Percentiles rank a stretch among this genome's conserved stretches.
phyloP scores from a whole-genome alignment of 352 stramenopile genomes.

The Pythium myriotylum region DNA sequence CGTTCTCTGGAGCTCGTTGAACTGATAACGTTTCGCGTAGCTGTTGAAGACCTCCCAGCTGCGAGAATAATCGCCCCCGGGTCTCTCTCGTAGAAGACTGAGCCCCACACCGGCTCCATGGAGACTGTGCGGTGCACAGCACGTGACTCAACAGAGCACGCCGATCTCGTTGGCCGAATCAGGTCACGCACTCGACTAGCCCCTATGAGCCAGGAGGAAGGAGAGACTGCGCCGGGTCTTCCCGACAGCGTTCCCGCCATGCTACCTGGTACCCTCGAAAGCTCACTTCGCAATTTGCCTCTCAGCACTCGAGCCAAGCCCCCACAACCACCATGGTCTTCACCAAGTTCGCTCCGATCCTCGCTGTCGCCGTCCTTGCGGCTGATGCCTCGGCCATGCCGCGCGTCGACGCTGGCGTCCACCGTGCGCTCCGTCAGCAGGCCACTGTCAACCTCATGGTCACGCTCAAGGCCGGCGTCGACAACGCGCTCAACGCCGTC shows the following conservation, averaged over 20 bases:
- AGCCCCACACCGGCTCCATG: too few species aligned
- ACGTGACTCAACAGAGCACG: too few species aligned
- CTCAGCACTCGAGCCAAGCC: conserved; percentile 3
- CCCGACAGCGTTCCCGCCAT: not conserved
- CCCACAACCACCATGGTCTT: conserved; percentile 17
- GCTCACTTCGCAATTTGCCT: conserved; percentile 14
- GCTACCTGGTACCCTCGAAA: not conserved
- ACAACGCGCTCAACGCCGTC: conserved; percentile 13
- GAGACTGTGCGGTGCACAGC: too few species aligned
- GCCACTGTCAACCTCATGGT: conserved; percentile 39
- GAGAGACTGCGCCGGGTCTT: not conserved
- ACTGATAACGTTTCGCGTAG: too few species aligned
- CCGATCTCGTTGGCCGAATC: too few species aligned
- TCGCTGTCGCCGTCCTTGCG: conserved; percentile 22
- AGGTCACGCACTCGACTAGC: too few species aligned
- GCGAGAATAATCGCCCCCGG: too few species aligned
- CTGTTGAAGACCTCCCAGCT: too few species aligned
- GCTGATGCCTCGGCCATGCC: conserved; percentile 17
- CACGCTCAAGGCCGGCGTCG: conserved; percentile 26
- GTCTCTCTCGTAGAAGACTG: too few species aligned
- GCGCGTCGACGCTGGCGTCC: conserved; percentile 27
- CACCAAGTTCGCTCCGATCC: conserved; percentile 22
- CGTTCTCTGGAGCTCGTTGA: too few species aligned
- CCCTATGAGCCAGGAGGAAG: not conserved
- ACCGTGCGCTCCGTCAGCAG: conserved; percentile 31